Evolutionary conservation across 805 yeast species (phyloP).

Genomic region (Alloascoidea hylecoeti): DNA sequence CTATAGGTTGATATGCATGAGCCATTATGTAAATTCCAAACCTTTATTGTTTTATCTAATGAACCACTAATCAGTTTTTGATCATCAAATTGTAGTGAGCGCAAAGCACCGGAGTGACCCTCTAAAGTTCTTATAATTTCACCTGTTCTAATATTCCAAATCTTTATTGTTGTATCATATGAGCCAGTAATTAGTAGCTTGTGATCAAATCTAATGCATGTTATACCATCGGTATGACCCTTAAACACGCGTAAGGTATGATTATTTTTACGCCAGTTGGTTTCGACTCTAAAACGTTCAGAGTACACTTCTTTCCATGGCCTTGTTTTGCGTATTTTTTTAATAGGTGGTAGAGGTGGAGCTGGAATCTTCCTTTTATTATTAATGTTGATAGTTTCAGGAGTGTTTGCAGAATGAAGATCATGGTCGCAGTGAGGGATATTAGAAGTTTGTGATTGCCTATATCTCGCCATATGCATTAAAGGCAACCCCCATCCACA

Average conservation of each 20-base stretch:
- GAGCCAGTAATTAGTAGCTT: slow-evolving; percentile 80
- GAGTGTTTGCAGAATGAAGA: background rate
- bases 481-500: slow-evolving; percentile 99
- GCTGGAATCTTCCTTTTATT: background rate
- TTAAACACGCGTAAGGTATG: slow-evolving; percentile 48
- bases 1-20: slow-evolving; percentile 87
- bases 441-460: slow-evolving; percentile 17
- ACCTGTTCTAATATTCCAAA: slow-evolving; percentile 87
- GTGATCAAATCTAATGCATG: slow-evolving; percentile 76
- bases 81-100: slow-evolving; percentile 74
- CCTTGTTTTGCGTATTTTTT: slow-evolving; percentile 29
- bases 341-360: background rate
- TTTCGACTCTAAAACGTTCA: slow-evolving; percentile 82
- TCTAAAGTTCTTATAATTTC: slow-evolving; percentile 58
- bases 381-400: background rate
- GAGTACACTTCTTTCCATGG: slow-evolving; percentile 95
- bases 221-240: slow-evolving; percentile 83
- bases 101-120: slow-evolving; percentile 86
- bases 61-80: slow-evolving; percentile 89
- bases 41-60: slow-evolving; percentile 78
- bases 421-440: slow-evolving; percentile 12
- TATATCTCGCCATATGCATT: slow-evolving; percentile 72
- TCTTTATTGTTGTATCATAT: slow-evolving; percentile 76
- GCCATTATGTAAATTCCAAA: slow-evolving; percentile 94
- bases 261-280: slow-evolving; percentile 86